A percentile compares a stretch with the other conserved stretches of the same genome.
Evolutionary conservation across 805 yeast species (phyloP).

Genomic region (Saccharomycopsis malanga): DNA sequence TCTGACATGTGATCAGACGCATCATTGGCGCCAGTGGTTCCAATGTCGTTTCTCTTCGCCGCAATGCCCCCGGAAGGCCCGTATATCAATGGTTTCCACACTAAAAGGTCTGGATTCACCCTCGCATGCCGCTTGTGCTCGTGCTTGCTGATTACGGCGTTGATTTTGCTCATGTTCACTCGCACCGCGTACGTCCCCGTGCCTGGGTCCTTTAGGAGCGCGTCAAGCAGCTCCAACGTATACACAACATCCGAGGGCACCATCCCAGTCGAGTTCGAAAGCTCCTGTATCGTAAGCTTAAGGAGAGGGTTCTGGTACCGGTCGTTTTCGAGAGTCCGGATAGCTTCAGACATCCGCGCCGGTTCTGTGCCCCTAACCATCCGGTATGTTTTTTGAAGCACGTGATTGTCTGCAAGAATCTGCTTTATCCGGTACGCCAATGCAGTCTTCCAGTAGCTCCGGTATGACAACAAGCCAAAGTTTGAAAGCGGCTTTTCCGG

Average conservation of each 20-base stretch:
- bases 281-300: constrained; percentile 46
- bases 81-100: constrained; percentile 79
- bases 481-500: constrained; percentile 94
- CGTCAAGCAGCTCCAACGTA: constrained; percentile 71
- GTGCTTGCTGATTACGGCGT: constrained; percentile 42
- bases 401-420: constrained; percentile 9
- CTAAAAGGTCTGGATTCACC: constrained; percentile 45
- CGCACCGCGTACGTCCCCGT: constrained; percentile 46
- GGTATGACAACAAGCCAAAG: constrained; percentile 75
- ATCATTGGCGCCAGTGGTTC: constrained; percentile 31
- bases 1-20: constrained; percentile 27
- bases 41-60: constrained; percentile 31
- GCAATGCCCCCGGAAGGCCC: constrained; percentile 86
- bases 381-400: constrained; percentile 12
- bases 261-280: constrained; percentile 77
- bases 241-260: constrained; percentile 77
- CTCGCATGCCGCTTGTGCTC: constrained; percentile 43
- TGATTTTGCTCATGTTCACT: constrained; percentile 40
- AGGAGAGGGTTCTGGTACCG: constrained; percentile 19
- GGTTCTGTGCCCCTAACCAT: background rate
- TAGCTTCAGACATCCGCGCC: background rate
- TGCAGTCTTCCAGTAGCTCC: constrained; percentile 77
- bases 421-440: constrained; percentile 43
- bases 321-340: constrained; percentile 2
- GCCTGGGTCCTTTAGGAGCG: constrained; percentile 42